phyloP scores from a whole-genome alignment of 2,329 filamentous ascomycete genomes.

The Mollisiaceae sp. region DNA sequence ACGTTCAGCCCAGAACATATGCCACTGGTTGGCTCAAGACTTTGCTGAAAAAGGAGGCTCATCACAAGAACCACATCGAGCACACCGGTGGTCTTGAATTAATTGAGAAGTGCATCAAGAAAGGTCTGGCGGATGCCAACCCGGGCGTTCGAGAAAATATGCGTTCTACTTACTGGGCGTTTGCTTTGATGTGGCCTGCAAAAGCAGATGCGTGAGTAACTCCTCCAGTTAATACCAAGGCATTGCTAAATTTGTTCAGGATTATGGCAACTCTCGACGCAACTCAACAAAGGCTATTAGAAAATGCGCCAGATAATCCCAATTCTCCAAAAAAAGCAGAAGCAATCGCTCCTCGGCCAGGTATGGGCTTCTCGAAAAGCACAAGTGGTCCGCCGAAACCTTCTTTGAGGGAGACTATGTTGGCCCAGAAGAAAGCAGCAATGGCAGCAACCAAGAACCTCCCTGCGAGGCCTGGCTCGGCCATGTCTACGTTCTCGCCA shows the following conservation, averaged over 20 bases:
- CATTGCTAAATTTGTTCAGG: conserved; percentile 48
- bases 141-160: conserved; percentile 87
- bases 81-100: conserved; percentile 82
- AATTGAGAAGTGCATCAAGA: conserved; percentile 87
- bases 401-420: conserved; percentile 80
- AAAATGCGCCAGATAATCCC: conserved; percentile 84
- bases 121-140: conserved; percentile 87
- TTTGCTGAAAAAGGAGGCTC: conserved; percentile 75
- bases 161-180: conserved; percentile 86
- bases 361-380: conserved; percentile 66
- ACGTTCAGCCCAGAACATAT: conserved; percentile 82
- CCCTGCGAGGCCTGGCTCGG: conserved; percentile 64
- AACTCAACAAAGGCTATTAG: conserved; percentile 78
- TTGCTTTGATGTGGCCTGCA: conserved; percentile 76
- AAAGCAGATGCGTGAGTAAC: conserved; percentile 71
- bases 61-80: conserved; percentile 83
- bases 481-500: conserved; percentile 66
- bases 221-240: not conserved
- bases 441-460: conserved; percentile 57
- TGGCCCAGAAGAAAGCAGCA: conserved; percentile 75
- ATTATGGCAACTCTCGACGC: conserved; percentile 80
- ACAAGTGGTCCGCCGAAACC: conserved; percentile 62
- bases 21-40: conserved; percentile 84
- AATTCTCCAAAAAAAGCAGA: conserved; percentile 65
- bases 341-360: conserved; percentile 56